phyloP scores from a whole-genome alignment of 2,329 filamentous ascomycete species.

The Fusarium pseudocircinatum region DNA sequence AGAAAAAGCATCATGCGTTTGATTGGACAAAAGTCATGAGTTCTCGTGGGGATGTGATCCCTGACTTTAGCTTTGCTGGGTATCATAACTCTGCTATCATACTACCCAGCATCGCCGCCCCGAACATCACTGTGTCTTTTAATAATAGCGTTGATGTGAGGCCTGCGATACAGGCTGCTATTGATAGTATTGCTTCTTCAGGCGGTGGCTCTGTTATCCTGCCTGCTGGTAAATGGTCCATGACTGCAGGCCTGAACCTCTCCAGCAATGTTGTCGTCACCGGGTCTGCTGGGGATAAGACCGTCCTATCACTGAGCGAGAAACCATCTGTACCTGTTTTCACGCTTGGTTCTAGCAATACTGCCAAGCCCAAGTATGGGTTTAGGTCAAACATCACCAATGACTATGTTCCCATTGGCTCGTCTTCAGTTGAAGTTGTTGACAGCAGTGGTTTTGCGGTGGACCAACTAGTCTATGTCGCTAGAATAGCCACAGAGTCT shows the following conservation, averaged over 20 bases:
- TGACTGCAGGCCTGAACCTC: conserved; percentile 18
- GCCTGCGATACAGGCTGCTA: conserved; percentile 19
- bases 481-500: conserved; percentile 8
- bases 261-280: conserved; percentile 2
- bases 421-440: neutral
- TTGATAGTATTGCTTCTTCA: conserved; percentile 1
- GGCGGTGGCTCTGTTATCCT: conserved; percentile 31
- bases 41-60: conserved; percentile 20
- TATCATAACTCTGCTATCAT: conserved; percentile 31
- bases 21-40: conserved; percentile 25
- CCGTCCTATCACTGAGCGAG: neutral
- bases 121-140: neutral
- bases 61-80: conserved; percentile 37
- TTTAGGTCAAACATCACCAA: conserved; percentile 28
- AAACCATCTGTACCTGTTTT: conserved; percentile 14
- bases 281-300: neutral
- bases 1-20: neutral
- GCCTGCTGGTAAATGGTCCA: conserved; percentile 8
- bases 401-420: conserved; percentile 26
- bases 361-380: neutral
- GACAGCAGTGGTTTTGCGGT: neutral
- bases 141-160: conserved; percentile 8
- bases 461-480: conserved; percentile 27
- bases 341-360: conserved; percentile 10
- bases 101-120: neutral